Conservation (phyloP, 2,329 filamentous ascomycete genomes). For the Xylaria sp. region DNA sequence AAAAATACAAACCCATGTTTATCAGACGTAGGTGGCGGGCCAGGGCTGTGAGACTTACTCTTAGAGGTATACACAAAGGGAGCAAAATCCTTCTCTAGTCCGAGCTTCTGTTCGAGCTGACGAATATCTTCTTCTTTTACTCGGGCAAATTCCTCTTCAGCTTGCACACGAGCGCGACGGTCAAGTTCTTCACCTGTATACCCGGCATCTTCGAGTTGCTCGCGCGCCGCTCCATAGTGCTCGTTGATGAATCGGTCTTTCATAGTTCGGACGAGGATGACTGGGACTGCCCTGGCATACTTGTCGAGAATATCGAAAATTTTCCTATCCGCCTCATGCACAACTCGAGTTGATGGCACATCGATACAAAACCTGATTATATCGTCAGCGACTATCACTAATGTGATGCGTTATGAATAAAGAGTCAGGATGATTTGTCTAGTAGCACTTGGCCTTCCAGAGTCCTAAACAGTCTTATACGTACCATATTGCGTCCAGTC, state of each 20-base stretch:
- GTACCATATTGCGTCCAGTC: conserved; percentile 45
- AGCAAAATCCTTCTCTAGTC: conserved; percentile 39
- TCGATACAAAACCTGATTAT: conserved; percentile 44
- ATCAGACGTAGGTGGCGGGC: not conserved
- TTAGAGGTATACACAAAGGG: conserved; percentile 40
- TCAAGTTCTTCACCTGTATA: conserved; percentile 35
- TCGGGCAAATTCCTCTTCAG: conserved; percentile 36
- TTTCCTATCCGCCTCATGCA: conserved; percentile 44
- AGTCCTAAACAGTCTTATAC: not conserved
- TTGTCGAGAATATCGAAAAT: conserved; percentile 40
- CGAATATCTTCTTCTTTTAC: conserved; percentile 40
- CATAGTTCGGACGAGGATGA: conserved; percentile 45
- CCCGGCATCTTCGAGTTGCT: conserved; percentile 35
- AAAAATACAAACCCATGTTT: not conserved
- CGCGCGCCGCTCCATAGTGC: conserved; percentile 36
- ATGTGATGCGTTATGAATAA: not conserved
- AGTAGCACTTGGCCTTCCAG: not conserved
- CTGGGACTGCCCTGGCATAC: conserved; percentile 39
- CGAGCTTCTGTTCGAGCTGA: conserved; percentile 40
- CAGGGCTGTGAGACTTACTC: conserved; percentile 25
- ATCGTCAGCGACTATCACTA: conserved; percentile 7
- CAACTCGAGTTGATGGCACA: conserved; percentile 39
- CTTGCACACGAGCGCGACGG: conserved; percentile 30
- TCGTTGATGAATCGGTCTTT: conserved; percentile 45
- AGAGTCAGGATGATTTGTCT: not conserved